Evolutionary conservation across 345 rosid genomes (phyloP), one percentile per base, ranked within the genome.

Genomic region (Durio zibethinus): DNA sequence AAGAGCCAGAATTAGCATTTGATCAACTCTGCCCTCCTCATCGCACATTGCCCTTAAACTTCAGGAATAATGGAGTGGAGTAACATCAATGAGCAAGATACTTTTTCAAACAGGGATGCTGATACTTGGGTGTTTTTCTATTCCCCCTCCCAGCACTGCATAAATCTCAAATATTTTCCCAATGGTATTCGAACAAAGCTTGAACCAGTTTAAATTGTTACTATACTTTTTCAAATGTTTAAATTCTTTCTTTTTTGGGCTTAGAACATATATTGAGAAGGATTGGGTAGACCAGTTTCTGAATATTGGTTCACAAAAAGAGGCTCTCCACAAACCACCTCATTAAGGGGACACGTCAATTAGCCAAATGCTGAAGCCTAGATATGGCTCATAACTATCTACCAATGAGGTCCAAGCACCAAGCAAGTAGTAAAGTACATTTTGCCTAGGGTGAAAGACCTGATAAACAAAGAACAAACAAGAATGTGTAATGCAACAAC

Each of bases 351-450:
- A 31, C 75, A 53, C 59, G 52, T 31, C 45, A 50, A 20, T 31
- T 2, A n/a, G 29, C 40, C 18, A 52, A 18, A 48, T 72, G 47
- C 35, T 35, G 43, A 23, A 23, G 47, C 5, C 52, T 21, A 43
- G n/a, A 27, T 7, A 67, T 67, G 35, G 72, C 29, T 67, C 31
- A 67, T 21, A 67, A 67, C 53, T 23, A 67, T 43, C 53, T 42
- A 67, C 53, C 72, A 43, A n/a, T 42, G 10, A 23, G 35, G 16
- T 70, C 57, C 60, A 70, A 70, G 40, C 74, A 48, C 74, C 74
- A 70, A 54, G 7, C 56, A 70, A 47, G 59, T 25, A 70, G 25
- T 0, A 10, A 73, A 61, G 33, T 36, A 18, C 10, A 40, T 64
- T 14, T 64, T 64, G 47, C 10, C 20, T 48, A 50, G 54, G 29